These are phyloP conservation scores for Trichoderma hamatum DNA, from an alignment of 2,329 filamentous ascomycete genomes.

Conservation along the genomic window DNA sequence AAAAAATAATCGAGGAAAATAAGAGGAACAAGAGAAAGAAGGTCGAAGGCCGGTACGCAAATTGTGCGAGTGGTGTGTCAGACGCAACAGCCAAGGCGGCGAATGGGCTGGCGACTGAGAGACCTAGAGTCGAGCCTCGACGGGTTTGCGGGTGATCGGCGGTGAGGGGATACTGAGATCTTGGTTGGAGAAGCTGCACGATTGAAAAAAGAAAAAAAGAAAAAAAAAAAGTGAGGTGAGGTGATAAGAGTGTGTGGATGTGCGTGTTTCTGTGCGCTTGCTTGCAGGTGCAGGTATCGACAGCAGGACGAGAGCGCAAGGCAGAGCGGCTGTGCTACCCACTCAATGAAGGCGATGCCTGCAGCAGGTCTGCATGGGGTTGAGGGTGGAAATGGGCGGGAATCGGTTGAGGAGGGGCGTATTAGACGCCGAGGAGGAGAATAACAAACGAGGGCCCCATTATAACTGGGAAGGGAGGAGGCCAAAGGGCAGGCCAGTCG, in stretches of 20 bases:
- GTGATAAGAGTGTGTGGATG: conserved; percentile 13
- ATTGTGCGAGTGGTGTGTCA: not conserved
- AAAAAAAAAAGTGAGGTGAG: not conserved
- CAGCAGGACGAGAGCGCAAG: conserved; percentile 8
- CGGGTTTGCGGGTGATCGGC: conserved; percentile 27
- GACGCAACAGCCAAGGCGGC: not conserved
- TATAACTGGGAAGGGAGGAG: not conserved
- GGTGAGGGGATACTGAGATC: conserved; percentile 27
- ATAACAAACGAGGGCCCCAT: not conserved
- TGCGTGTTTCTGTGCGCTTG: conserved; percentile 13
- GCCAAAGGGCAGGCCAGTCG: not conserved
- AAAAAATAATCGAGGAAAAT: not conserved
- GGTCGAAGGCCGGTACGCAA: not conserved
- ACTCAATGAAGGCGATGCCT: conserved; percentile 7
- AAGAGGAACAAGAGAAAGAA: not conserved
- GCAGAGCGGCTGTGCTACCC: conserved; percentile 21
- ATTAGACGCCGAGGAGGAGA: not conserved
- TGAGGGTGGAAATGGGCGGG: not conserved
- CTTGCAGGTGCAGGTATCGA: not conserved
- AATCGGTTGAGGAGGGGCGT: not conserved
- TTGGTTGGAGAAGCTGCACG: conserved; percentile 20
- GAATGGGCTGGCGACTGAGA: conserved; percentile 7
- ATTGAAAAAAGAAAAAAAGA: not conserved
- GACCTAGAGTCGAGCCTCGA: conserved; percentile 8
- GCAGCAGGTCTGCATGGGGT: not conserved